Percentiles rank a stretch among this genome's conserved stretches.
Evolutionary conservation across 2,329 filamentous ascomycete genomes (phyloP).

Genomic region (Huntiella bhutanensis): DNA sequence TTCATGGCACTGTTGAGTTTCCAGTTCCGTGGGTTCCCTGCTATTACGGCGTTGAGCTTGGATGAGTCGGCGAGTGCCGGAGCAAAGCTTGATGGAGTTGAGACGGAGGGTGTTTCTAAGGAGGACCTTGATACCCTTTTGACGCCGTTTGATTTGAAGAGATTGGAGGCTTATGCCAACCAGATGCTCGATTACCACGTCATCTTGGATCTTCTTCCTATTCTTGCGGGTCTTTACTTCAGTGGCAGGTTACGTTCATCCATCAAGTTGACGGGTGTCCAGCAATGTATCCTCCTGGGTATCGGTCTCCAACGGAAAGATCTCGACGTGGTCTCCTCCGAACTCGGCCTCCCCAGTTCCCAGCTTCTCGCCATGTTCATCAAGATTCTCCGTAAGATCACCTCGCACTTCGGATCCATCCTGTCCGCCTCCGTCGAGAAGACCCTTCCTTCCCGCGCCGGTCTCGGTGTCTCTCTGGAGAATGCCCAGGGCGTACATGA

Average conservation of each 20-base stretch:
- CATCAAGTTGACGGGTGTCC: slow-evolving; percentile 60
- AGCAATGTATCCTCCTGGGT: slow-evolving; percentile 73
- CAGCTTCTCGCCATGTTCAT: slow-evolving; percentile 94
- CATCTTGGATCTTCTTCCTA: slow-evolving; percentile 79
- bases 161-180: slow-evolving; percentile 85
- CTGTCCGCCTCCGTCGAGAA: slow-evolving; percentile 56
- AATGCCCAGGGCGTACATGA: slow-evolving; percentile 48
- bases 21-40: slow-evolving; percentile 70
- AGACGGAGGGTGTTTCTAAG: slow-evolving; percentile 44
- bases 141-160: slow-evolving; percentile 85
- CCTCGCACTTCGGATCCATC: slow-evolving; percentile 54
- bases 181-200: slow-evolving; percentile 97
- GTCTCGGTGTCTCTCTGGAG: slow-evolving; percentile 37
- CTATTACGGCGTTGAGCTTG: slow-evolving; percentile 64
- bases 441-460: slow-evolving; percentile 39
- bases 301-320: slow-evolving; percentile 83
- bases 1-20: slow-evolving; percentile 82
- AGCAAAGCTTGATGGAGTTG: slow-evolving; percentile 40
- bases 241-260: slow-evolving; percentile 48
- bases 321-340: slow-evolving; percentile 60
- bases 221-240: slow-evolving; percentile 70
- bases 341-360: slow-evolving; percentile 52
- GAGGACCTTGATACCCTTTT: slow-evolving; percentile 56
- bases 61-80: slow-evolving; percentile 67
- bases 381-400: slow-evolving; percentile 82